These are phyloP conservation scores for Leishmania tarentolae DNA, from an alignment of 208 protist species.

Conservation along the genomic window DNA sequence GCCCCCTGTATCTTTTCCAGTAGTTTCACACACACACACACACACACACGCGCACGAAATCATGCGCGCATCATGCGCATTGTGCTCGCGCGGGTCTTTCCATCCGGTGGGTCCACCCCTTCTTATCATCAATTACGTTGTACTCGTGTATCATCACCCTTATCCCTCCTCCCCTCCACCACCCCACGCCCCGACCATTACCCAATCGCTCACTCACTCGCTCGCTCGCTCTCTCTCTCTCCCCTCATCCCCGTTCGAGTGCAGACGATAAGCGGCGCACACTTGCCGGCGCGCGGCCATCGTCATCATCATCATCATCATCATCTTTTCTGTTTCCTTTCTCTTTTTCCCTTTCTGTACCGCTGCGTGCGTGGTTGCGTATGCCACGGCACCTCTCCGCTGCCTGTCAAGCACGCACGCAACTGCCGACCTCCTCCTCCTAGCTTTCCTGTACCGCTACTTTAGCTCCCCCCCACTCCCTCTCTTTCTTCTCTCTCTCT, in stretches of 20 bases:
- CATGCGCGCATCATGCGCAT: neutral
- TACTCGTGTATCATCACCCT: neutral
- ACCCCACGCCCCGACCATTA: no score
- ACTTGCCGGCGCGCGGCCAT: neutral
- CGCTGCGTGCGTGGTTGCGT: no score
- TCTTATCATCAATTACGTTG: neutral
- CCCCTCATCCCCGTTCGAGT: neutral
- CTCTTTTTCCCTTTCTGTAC: neutral
- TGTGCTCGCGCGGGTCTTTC: neutral
- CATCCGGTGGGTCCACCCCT: neutral
- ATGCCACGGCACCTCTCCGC: no score
- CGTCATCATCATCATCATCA: neutral
- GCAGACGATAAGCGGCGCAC: no score
- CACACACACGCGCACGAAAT: neutral
- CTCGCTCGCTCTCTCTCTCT: neutral
- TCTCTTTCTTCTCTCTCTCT: no score
- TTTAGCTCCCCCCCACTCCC: no score
- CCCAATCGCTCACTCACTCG: neutral
- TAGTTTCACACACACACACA: neutral
- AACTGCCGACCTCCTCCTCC: no score
- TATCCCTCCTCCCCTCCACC: neutral
- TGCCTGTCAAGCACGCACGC: no score
- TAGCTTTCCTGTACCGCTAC: no score
- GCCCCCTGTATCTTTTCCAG: neutral
- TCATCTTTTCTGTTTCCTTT: neutral